Evolutionary conservation across 1,284 basidiomycete genomes (phyloP).

Genomic region (Cryptococcus sp.): DNA sequence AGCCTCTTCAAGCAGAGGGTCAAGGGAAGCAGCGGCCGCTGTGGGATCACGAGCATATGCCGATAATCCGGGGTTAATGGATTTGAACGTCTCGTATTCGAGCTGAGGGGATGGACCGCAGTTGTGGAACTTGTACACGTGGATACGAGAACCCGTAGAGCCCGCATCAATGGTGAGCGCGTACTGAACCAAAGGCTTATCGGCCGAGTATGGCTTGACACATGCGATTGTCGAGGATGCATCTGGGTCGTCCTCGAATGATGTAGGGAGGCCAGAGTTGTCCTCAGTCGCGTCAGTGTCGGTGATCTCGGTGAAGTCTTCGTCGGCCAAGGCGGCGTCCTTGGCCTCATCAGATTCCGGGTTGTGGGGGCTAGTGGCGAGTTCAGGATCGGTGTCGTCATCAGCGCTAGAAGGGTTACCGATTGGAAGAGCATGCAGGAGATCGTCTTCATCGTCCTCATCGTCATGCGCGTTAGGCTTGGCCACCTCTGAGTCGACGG

Average conservation of each 20-base stretch:
- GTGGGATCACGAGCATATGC: constrained; percentile 61
- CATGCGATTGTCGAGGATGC: constrained; percentile 58
- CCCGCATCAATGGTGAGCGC: constrained; percentile 98
- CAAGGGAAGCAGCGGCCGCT: constrained; percentile 77
- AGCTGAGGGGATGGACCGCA: constrained; percentile 75
- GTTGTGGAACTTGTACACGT: constrained; percentile 97
- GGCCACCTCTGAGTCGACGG: constrained; percentile 28
- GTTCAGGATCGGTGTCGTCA: constrained; percentile 8
- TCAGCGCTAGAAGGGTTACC: constrained; percentile 15
- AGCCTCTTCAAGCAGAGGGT: constrained; percentile 79
- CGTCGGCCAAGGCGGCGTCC: constrained; percentile 25
- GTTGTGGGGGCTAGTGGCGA: constrained; percentile 26
- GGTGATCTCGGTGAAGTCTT: constrained; percentile 40
- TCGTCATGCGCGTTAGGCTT: constrained; percentile 24
- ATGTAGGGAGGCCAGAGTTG: constrained; percentile 30
- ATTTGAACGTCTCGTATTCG: constrained; percentile 92
- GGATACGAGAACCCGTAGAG: constrained; percentile 93
- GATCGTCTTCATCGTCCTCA: constrained; percentile 30
- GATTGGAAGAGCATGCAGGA: constrained; percentile 34
- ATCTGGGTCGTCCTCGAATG: constrained; percentile 51
- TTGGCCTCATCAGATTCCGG: constrained; percentile 28
- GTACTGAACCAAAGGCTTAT: constrained; percentile 72
- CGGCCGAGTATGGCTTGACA: constrained; percentile 58
- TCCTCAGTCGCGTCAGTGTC: constrained; percentile 22
- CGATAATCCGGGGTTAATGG: constrained; percentile 80